These are phyloP conservation scores for Alternaria ethzedia DNA, from an alignment of 2,329 filamentous ascomycete species.

Conservation along the genomic window DNA sequence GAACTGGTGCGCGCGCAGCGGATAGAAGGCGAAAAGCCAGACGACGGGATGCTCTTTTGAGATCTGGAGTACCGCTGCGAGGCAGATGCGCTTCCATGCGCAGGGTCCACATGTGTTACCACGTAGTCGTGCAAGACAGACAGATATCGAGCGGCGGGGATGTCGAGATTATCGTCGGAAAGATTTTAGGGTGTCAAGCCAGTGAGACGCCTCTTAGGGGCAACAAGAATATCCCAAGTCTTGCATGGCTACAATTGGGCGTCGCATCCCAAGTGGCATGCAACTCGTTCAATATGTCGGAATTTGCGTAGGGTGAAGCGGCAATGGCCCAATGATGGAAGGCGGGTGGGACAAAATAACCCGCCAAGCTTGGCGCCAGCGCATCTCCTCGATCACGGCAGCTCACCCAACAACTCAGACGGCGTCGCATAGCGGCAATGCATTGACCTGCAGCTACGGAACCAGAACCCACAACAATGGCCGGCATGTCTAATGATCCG, in stretches of 20 bases:
- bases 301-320: slow-evolving; percentile 16
- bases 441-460: slow-evolving; percentile 48
- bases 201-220: neutral
- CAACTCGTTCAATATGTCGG: slow-evolving; percentile 20
- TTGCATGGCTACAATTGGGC: neutral
- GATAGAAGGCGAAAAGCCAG: slow-evolving; percentile 14
- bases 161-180: neutral
- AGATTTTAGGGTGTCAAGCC: neutral
- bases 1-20: neutral
- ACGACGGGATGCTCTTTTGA: slow-evolving; percentile 39
- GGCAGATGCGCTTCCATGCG: neutral
- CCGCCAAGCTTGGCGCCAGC: slow-evolving; percentile 39
- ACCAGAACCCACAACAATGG: slow-evolving; percentile 44
- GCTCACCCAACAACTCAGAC: slow-evolving; percentile 43
- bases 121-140: neutral
- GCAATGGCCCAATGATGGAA: slow-evolving; percentile 31
- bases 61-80: neutral
- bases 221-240: neutral
- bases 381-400: slow-evolving; percentile 44
- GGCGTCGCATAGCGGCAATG: slow-evolving; percentile 45
- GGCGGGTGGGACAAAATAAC: slow-evolving; percentile 24
- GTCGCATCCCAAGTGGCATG: neutral
- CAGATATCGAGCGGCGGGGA: neutral
- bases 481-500: slow-evolving; percentile 34
- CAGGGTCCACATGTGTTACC: neutral